Evolutionary conservation across 176 grass and related monocot genomes (phyloP).

Genomic region (Phyllostachys edulis): DNA sequence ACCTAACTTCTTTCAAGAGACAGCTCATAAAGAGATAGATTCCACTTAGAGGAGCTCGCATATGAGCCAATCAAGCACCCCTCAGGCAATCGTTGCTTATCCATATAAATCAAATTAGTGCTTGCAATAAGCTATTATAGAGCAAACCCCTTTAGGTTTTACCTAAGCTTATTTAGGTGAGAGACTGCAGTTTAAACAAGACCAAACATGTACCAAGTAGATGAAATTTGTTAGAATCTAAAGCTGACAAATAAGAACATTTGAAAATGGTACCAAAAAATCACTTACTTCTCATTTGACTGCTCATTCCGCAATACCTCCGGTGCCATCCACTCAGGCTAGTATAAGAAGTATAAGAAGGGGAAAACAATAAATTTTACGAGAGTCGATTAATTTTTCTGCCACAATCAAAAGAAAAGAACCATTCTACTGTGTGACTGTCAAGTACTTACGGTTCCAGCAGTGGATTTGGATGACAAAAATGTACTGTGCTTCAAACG

Average conservation of each 20-base stretch:
- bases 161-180: slow-evolving; percentile 11
- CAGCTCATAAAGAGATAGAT: neutral
- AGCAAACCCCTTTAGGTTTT: slow-evolving; percentile 5
- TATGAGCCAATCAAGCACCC: neutral
- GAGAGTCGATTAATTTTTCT: neutral
- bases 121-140: neutral
- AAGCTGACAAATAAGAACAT: slow-evolving; percentile 6
- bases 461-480: slow-evolving; percentile 94
- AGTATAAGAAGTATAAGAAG: slow-evolving; percentile 22
- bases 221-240: neutral
- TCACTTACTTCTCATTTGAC: slow-evolving; percentile 86
- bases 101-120: slow-evolving; percentile 7
- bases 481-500: slow-evolving; percentile 92
- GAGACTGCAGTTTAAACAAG: slow-evolving; percentile 10
- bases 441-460: slow-evolving; percentile 75
- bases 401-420: neutral
- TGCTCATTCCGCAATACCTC: slow-evolving; percentile 91
- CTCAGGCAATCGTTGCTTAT: neutral
- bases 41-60: neutral
- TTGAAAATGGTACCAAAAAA: slow-evolving; percentile 6
- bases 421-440: slow-evolving; percentile 18
- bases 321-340: slow-evolving; percentile 98
- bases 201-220: neutral
- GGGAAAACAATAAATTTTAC: slow-evolving; percentile 30
- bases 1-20: neutral